Evolutionary conservation across 2,329 filamentous ascomycete species (phyloP), one percentile per base, ranked within the genome.

Genomic region (Sporothrix protearum): DNA sequence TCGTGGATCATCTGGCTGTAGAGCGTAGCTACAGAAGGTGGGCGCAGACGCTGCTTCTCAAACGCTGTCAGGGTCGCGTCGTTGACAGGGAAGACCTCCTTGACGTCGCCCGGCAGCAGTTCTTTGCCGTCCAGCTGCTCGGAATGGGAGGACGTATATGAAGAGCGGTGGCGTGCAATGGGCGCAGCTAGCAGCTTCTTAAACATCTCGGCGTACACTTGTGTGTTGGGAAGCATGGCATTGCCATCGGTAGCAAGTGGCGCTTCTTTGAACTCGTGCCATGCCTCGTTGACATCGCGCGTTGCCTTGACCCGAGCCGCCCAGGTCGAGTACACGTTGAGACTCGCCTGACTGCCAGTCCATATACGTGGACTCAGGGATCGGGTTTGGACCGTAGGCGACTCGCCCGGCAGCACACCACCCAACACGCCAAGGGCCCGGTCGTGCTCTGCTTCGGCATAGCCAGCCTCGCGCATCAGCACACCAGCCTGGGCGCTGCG

Each of bases 61-160:
- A 89, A 87, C n/a, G 89, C 85, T 72, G 84, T 91, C 76, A 84
- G 85, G 78, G 84, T 92, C 78, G 82, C 80, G 71, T 87, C 84
- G 25, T 89, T 80, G 25, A 88, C 83, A 0, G 86, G 83, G 14
- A 85, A 80, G 9, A 85, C 81, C 76, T 90, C 88, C 73, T 80
- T 83, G 51, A 82, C 82, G 75, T 92, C 90, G 14, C 91, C 91
- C 6, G 90, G 88, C 1, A 87, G 77, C 16, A 83, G 16, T 16
- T 68, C 22, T 22, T 66, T 42, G 55, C 67, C 49, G 39, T 59
- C 16, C 10, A 53, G 47, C 42, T 22, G 63, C 3, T n/a, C 72
- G 6, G 63, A 57, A 10, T 67, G 64, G 4, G 28, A 45, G 6
- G 25, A 2, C 39, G 47, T 9, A 7, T 42, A 22, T 19, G 45